Evolutionary conservation across 768 basidiomycete species (phyloP).

Genomic region (Mycena albidolilacea): DNA sequence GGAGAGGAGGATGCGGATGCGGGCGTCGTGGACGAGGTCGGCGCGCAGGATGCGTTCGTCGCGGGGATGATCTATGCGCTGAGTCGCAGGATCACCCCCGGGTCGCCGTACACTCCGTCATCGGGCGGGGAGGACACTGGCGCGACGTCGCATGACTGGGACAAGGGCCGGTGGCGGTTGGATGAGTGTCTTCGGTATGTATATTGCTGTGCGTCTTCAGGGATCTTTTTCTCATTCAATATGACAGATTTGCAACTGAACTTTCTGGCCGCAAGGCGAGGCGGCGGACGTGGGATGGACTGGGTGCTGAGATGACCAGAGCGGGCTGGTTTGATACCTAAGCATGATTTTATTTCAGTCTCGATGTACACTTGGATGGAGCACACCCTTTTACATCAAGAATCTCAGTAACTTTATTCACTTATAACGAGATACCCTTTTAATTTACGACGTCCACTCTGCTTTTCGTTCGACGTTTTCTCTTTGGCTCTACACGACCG

Average conservation of each 20-base stretch:
- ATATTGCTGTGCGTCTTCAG: not conserved
- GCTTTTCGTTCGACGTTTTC: not conserved
- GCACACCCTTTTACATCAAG: not conserved
- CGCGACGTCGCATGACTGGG: conserved; percentile 52
- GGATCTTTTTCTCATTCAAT: not conserved
- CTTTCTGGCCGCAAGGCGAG: conserved; percentile 83
- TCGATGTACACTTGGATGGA: not conserved
- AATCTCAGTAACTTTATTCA: not conserved
- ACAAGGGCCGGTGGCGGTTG: conserved; percentile 76
- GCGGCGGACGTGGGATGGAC: conserved; percentile 72
- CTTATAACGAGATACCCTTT: not conserved
- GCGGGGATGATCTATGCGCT: conserved; percentile 90
- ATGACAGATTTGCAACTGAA: conserved; percentile 84
- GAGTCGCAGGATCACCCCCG: conserved; percentile 79
- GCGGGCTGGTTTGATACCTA: conserved; percentile 81
- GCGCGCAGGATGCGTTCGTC: conserved; percentile 87
- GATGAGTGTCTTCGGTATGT: conserved; percentile 86
- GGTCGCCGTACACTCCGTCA: conserved; percentile 81
- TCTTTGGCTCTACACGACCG: too few relatives aligned
- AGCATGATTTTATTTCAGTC: not conserved
- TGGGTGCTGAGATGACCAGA: conserved; percentile 80
- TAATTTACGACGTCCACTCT: not conserved
- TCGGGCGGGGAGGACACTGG: conserved; percentile 56
- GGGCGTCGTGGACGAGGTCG: conserved; percentile 76
- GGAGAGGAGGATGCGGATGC: conserved; percentile 55